Evolutionary conservation across 2,329 filamentous ascomycete genomes (phyloP).

Genomic region (Pyricularia sp.): DNA sequence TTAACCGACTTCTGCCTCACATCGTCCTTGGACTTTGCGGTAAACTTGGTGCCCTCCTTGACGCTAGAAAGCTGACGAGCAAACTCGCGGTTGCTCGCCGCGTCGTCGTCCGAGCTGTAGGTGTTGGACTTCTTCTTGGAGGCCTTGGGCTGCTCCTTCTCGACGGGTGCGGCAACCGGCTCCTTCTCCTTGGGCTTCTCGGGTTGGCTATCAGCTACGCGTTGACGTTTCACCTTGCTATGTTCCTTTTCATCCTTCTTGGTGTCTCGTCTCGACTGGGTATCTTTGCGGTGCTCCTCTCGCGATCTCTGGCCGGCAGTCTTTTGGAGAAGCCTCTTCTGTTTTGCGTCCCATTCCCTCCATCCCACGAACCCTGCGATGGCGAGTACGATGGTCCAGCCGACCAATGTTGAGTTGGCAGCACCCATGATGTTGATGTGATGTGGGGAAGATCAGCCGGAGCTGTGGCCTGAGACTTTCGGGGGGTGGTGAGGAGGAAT

Average conservation of each 20-base stretch:
- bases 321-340: slow-evolving; percentile 1
- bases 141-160: slow-evolving; percentile 17
- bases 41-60: slow-evolving; percentile 59
- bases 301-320: slow-evolving; percentile 15
- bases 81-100: slow-evolving; percentile 64
- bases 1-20: slow-evolving; percentile 63
- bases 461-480: neutral
- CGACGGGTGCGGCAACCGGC: slow-evolving; percentile 23
- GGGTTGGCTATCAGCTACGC: slow-evolving; percentile 14
- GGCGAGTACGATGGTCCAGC: slow-evolving; percentile 21
- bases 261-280: slow-evolving; percentile 21
- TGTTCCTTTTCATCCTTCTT: slow-evolving; percentile 22
- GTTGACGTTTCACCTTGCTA: slow-evolving; percentile 28
- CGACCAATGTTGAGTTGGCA: slow-evolving; percentile 22
- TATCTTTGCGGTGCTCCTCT: slow-evolving; percentile 21
- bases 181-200: slow-evolving; percentile 3
- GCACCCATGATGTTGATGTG: slow-evolving; percentile 20
- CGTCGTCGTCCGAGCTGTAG: slow-evolving; percentile 42
- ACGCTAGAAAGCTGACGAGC: slow-evolving; percentile 63
- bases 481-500: neutral
- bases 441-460: neutral
- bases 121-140: slow-evolving; percentile 22
- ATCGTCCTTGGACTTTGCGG: slow-evolving; percentile 43
- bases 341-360: slow-evolving; percentile 11
- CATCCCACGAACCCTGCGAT: slow-evolving; percentile 14